These are phyloP conservation scores for Terfezia claveryi DNA, from an alignment of 495 filamentous ascomycete species.

Conservation along the genomic window DNA sequence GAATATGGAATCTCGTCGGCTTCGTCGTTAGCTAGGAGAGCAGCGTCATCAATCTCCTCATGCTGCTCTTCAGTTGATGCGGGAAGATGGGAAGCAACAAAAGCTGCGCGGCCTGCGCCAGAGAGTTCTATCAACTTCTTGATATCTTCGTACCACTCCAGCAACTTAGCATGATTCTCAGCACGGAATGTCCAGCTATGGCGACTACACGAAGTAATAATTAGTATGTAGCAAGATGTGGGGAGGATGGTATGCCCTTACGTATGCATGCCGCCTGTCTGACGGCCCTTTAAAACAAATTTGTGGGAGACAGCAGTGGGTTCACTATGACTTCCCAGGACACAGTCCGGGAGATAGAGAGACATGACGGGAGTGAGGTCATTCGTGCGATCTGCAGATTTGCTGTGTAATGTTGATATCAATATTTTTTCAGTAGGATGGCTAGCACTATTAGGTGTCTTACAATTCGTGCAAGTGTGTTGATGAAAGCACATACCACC, in stretches of 20 bases:
- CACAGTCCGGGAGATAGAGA: slow-evolving; percentile 79
- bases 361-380: slow-evolving; percentile 80
- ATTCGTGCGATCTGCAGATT: slow-evolving; percentile 33
- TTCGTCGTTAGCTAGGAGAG: slow-evolving; percentile 12
- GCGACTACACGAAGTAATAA: slow-evolving; percentile 26
- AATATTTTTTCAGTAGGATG: not conserved
- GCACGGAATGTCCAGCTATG: slow-evolving; percentile 97
- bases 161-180: slow-evolving; percentile 88
- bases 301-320: slow-evolving; percentile 82
- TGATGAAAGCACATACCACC: slow-evolving; percentile 78
- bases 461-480: slow-evolving; percentile 98
- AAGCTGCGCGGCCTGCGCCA: slow-evolving; percentile 73
- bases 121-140: slow-evolving; percentile 65
- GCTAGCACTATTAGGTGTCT: not conserved
- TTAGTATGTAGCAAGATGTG: slow-evolving; percentile 2
- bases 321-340: slow-evolving; percentile 75
- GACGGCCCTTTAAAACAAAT: slow-evolving; percentile 87
- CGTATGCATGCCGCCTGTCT: slow-evolving; percentile 74
- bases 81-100: slow-evolving; percentile 28
- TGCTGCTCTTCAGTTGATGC: not conserved
- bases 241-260: slow-evolving; percentile 1
- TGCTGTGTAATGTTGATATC: slow-evolving; percentile 3
- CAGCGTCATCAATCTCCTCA: slow-evolving; percentile 4
- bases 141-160: slow-evolving; percentile 90
- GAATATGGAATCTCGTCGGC: slow-evolving; percentile 25